Evolutionary conservation across 306 rosid species (phyloP).

Genomic region (Notholithocarpus densiflorus): DNA sequence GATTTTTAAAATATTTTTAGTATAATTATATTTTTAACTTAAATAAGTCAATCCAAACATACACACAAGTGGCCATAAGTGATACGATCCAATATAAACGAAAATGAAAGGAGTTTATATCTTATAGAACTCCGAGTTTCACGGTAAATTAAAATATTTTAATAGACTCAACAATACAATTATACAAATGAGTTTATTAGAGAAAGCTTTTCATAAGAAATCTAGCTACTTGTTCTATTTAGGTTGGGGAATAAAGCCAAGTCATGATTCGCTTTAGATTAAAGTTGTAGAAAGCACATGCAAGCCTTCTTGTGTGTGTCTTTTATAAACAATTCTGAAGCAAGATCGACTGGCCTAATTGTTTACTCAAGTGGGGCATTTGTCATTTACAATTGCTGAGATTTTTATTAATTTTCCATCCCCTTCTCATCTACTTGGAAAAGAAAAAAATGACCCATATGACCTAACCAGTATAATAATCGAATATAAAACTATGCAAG

Average conservation of each 20-base stretch:
- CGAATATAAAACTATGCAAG: too few species aligned
- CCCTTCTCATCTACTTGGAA: too few species aligned
- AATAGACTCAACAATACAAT: not conserved
- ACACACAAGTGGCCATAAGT: too few species aligned
- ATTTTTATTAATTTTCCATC: too few species aligned
- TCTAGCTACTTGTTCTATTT: not conserved
- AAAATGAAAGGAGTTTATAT: not conserved
- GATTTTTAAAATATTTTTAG: too few species aligned
- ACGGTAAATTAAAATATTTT: conserved; percentile 5
- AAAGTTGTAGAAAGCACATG: conserved; percentile 32
- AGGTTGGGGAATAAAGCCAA: not conserved
- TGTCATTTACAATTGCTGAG: too few species aligned
- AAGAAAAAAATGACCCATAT: too few species aligned
- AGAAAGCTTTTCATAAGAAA: not conserved
- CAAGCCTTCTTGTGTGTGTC: conserved; percentile 29
- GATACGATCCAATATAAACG: not conserved
- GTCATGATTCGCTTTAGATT: not conserved
- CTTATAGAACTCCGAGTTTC: conserved; percentile 24
- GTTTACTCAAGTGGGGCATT: not conserved
- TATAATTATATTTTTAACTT: too few species aligned
- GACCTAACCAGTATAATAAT: too few species aligned
- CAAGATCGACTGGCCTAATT: conserved; percentile 3
- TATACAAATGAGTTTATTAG: not conserved
- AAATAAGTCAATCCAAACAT: too few species aligned
- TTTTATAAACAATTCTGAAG: conserved; percentile 4